Percentiles rank a stretch among this genome's conserved stretches.
These are phyloP conservation scores for Angomonas ambiguus DNA, from an alignment of 208 protist species.

Conservation along the genomic window DNA sequence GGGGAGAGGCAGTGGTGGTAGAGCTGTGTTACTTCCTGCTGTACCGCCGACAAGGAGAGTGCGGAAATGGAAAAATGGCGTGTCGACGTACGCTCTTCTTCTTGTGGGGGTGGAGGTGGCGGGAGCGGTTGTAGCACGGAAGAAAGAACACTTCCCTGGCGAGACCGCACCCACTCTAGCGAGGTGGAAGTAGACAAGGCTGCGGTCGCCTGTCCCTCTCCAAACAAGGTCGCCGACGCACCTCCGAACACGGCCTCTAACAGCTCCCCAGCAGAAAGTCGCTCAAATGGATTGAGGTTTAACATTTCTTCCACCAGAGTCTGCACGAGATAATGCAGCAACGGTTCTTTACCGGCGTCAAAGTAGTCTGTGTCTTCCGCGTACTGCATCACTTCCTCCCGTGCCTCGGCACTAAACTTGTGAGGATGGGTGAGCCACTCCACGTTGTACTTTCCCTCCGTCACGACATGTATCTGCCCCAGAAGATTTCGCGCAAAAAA, in stretches of 20 bases:
- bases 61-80: too few species aligned
- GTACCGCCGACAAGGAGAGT: not conserved
- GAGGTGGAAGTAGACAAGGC: not conserved
- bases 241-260: slow-evolving; percentile 46
- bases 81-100: too few species aligned
- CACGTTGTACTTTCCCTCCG: slow-evolving; percentile 72
- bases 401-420: slow-evolving; percentile 24
- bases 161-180: not conserved
- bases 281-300: slow-evolving; percentile 35
- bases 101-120: not conserved
- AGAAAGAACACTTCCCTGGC: not conserved
- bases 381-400: slow-evolving; percentile 26
- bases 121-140: not conserved
- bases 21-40: not conserved
- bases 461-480: slow-evolving; percentile 79
- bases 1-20: not conserved
- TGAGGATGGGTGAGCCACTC: slow-evolving; percentile 37
- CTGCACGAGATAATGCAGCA: slow-evolving; percentile 59
- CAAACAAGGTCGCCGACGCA: slow-evolving; percentile 14
- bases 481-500: slow-evolving; percentile 82
- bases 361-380: not conserved
- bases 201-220: not conserved
- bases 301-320: slow-evolving; percentile 65
- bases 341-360: slow-evolving; percentile 41
- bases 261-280: slow-evolving; percentile 51